Evolutionary conservation across 306 rosid species (phyloP).

Genomic region (Vicia villosa): DNA sequence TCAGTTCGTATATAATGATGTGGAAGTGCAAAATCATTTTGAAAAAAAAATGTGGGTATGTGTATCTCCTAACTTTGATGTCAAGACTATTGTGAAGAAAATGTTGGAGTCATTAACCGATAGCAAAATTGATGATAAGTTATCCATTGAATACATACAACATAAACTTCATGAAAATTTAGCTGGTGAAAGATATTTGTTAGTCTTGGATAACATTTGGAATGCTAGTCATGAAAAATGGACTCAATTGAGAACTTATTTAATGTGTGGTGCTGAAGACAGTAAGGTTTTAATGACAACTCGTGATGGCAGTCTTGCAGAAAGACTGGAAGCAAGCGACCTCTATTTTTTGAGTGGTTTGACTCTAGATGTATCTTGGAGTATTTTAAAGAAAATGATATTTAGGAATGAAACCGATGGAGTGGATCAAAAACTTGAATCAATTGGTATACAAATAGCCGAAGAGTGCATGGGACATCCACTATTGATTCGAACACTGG

Average conservation of each 20-base stretch:
- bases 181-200: not conserved
- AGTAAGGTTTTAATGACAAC: slow-evolving; percentile 26
- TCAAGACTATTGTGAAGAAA: slow-evolving; percentile 1
- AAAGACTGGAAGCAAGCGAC: not conserved
- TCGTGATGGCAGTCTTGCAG: not conserved
- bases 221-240: not conserved
- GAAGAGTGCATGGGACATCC: slow-evolving; percentile 26
- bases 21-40: not conserved
- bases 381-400: slow-evolving; percentile 1
- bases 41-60: slow-evolving; percentile 11
- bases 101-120: not conserved
- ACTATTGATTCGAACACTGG: slow-evolving; percentile 6
- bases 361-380: slow-evolving; percentile 4
- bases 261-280: slow-evolving; percentile 25
- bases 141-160: not conserved
- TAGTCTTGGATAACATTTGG: slow-evolving; percentile 15
- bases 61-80: slow-evolving; percentile 3
- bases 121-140: not conserved
- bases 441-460: slow-evolving; percentile 16
- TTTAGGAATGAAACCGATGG: not conserved
- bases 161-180: not conserved
- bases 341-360: not conserved
- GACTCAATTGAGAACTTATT: not conserved
- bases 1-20: slow-evolving; percentile 2
- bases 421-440: not conserved